Evolutionary conservation across 1,139 yeast species (phyloP).

Genomic region (Yamadazyma atlantica): DNA sequence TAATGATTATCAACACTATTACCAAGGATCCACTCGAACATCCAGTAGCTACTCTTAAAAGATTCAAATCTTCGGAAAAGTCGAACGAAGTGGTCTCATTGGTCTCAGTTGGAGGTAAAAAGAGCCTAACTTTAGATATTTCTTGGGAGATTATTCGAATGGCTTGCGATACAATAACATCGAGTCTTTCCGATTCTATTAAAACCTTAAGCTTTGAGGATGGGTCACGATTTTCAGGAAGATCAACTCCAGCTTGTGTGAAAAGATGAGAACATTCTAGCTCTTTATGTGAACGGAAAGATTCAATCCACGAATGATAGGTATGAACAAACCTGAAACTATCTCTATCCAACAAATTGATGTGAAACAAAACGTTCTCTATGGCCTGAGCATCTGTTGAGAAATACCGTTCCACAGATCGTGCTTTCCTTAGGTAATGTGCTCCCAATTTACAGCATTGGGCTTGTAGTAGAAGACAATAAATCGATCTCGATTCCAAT

Average conservation of each 20-base stretch:
- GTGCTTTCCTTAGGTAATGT: constrained; percentile 7
- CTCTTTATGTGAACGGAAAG: not conserved
- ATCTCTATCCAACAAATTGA: constrained; percentile 24
- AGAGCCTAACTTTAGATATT: no score
- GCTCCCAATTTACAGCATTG: constrained; percentile 19
- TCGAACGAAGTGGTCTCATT: no score
- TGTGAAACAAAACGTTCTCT: constrained; percentile 27
- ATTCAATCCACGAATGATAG: not conserved
- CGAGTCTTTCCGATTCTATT: no score
- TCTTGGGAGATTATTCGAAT: no score
- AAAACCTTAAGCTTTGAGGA: not conserved
- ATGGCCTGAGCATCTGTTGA: constrained; percentile 4
- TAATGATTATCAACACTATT: constrained; percentile 7
- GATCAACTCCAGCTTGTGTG: not conserved
- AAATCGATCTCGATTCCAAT: constrained; percentile 4
- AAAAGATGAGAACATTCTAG: not conserved
- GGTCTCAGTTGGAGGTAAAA: no score
- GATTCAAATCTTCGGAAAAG: constrained; percentile 27
- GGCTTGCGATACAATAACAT: no score
- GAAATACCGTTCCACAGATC: no score
- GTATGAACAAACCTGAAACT: constrained; percentile 16
- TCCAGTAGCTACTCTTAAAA: constrained; percentile 28
- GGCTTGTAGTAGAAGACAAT: constrained; percentile 13
- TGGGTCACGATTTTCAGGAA: not conserved
- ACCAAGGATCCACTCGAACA: constrained; percentile 18